Evolutionary conservation across 2,329 filamentous ascomycete species (phyloP).

Genomic region (Paecilomyces formosus): DNA sequence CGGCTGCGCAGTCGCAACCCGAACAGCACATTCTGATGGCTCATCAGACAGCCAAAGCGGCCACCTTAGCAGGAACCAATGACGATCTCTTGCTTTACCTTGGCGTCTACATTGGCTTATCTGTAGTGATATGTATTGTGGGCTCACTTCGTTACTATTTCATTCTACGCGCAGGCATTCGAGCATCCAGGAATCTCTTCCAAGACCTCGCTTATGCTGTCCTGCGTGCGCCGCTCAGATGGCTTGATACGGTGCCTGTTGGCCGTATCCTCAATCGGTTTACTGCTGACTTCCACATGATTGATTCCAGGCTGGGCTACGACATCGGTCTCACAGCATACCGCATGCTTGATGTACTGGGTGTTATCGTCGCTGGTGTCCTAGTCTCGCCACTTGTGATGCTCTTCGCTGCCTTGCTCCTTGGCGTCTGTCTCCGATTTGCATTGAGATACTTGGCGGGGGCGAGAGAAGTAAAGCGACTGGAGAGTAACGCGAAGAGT

Average conservation of each 20-base stretch:
- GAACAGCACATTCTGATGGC: slow-evolving; percentile 8
- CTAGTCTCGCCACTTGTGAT: slow-evolving; percentile 64
- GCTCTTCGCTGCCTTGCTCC: slow-evolving; percentile 51
- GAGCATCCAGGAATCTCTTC: slow-evolving; percentile 63
- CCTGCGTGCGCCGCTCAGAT: slow-evolving; percentile 65
- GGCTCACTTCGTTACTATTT: slow-evolving; percentile 58
- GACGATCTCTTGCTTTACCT: slow-evolving; percentile 60
- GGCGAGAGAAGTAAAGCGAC: slow-evolving; percentile 66
- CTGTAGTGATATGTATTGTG: slow-evolving; percentile 49
- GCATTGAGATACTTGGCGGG: slow-evolving; percentile 59
- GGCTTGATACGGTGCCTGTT: slow-evolving; percentile 72
- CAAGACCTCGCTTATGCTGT: slow-evolving; percentile 59
- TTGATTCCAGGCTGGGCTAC: slow-evolving; percentile 61
- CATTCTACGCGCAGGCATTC: slow-evolving; percentile 58
- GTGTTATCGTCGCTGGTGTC: slow-evolving; percentile 58
- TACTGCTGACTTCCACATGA: slow-evolving; percentile 66
- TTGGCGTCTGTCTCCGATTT: slow-evolving; percentile 51
- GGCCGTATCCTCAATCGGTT: slow-evolving; percentile 72
- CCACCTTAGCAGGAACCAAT: slow-evolving; percentile 1
- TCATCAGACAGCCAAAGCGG: slow-evolving; percentile 4
- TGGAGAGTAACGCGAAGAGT: slow-evolving; percentile 69
- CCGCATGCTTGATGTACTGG: slow-evolving; percentile 55
- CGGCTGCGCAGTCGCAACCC: neutral
- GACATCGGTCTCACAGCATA: slow-evolving; percentile 55
- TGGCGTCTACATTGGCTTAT: slow-evolving; percentile 57